Conservation (phyloP, 2,329 filamentous ascomycete species). For the Penicillium brevicompactum region DNA sequence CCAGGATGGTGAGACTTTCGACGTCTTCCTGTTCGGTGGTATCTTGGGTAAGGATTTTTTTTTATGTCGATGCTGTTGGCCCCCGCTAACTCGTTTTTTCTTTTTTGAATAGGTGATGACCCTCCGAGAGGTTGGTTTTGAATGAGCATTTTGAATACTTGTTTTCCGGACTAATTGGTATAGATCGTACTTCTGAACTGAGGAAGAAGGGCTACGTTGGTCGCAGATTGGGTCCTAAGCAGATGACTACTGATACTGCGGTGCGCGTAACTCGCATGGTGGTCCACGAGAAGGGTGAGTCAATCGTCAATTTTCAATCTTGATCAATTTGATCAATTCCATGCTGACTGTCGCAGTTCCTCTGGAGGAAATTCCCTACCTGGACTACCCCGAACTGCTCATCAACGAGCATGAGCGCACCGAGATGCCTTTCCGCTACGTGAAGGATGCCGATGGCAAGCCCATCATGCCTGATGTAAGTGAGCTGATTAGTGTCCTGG, state of each 20-base stretch:
- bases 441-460: slow-evolving; percentile 71
- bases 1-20: slow-evolving; percentile 78
- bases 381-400: slow-evolving; percentile 86
- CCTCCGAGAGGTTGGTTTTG: slow-evolving; percentile 75
- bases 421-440: slow-evolving; percentile 97
- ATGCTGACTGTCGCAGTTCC: slow-evolving; percentile 57
- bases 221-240: slow-evolving; percentile 82
- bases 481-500: slow-evolving; percentile 10
- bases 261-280: slow-evolving; percentile 91
- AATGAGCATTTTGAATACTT: background rate
- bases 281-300: slow-evolving; percentile 74
- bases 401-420: slow-evolving; percentile 92
- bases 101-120: slow-evolving; percentile 70
- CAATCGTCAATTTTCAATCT: background rate
- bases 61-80: slow-evolving; percentile 7
- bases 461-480: slow-evolving; percentile 89
- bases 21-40: slow-evolving; percentile 92
- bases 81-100: slow-evolving; percentile 6
- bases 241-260: slow-evolving; percentile 98
- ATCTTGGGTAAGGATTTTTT: slow-evolving; percentile 70
- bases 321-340: background rate
- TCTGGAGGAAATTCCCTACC: slow-evolving; percentile 75
- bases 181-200: slow-evolving; percentile 93
- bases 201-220: slow-evolving; percentile 90
- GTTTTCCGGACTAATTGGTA: slow-evolving; percentile 9